phyloP scores from a whole-genome alignment of 495 filamentous ascomycete species.

The Daldinia childiae region DNA sequence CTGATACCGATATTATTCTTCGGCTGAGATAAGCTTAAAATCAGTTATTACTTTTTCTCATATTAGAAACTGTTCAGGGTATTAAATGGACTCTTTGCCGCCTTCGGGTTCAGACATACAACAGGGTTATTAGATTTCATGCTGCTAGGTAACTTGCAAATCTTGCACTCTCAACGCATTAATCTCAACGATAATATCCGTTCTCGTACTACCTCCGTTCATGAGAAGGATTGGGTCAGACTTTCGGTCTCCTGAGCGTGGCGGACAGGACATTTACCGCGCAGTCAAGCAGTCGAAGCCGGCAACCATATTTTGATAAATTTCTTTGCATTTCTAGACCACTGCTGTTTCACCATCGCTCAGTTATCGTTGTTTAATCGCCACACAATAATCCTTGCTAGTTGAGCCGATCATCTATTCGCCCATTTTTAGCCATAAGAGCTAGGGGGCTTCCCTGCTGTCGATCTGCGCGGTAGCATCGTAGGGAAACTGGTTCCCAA shows the following conservation, averaged over 20 bases:
- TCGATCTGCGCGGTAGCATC: slow-evolving; percentile 41
- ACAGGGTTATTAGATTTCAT: slow-evolving; percentile 1
- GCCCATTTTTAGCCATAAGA: slow-evolving; percentile 3
- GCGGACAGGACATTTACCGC: neutral
- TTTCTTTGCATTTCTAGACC: slow-evolving; percentile 6
- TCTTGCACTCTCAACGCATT: neutral
- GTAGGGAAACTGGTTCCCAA: slow-evolving; percentile 11
- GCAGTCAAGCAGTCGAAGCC: neutral
- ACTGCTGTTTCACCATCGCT: slow-evolving; percentile 32
- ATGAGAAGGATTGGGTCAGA: neutral
- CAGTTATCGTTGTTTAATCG: slow-evolving; percentile 25
- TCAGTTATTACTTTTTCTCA: neutral
- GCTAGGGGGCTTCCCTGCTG: slow-evolving; percentile 13
- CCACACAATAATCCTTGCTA: slow-evolving; percentile 16
- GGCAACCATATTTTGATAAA: neutral
- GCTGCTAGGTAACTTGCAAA: neutral
- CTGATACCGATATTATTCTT: slow-evolving; percentile 18
- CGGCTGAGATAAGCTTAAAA: slow-evolving; percentile 23
- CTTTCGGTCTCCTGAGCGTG: neutral
- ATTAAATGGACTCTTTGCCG: slow-evolving; percentile 12
- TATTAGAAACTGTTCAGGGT: neutral
- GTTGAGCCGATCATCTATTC: slow-evolving; percentile 19
- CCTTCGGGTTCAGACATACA: neutral
- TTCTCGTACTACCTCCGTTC: neutral
- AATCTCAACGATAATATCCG: neutral